These are phyloP conservation scores for Leptographium wingfieldii DNA, from an alignment of 2,329 filamentous ascomycete species.

Conservation along the genomic window DNA sequence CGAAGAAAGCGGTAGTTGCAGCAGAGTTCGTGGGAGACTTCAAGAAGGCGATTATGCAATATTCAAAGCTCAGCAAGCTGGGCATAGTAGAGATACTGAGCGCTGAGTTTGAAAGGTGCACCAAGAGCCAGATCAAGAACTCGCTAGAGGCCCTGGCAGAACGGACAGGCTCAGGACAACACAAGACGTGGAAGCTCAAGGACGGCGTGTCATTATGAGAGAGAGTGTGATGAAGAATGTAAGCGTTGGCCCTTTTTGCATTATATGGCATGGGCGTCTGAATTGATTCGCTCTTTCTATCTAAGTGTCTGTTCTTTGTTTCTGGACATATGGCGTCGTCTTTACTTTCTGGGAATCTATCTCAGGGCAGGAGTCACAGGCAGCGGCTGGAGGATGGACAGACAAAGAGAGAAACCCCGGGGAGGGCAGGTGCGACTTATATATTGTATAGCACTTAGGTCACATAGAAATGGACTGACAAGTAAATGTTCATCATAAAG, in stretches of 20 bases:
- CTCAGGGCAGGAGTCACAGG: not conserved
- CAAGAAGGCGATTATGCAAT: constrained; percentile 53
- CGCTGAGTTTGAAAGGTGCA: constrained; percentile 57
- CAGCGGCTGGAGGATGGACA: not conserved
- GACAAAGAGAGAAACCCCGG: not conserved
- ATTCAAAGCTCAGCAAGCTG: constrained; percentile 49
- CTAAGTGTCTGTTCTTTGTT: not conserved
- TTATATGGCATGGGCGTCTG: not conserved
- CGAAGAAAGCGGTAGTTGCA: constrained; percentile 33
- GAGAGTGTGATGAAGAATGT: not conserved
- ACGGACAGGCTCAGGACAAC: constrained; percentile 36
- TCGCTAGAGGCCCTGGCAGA: constrained; percentile 56
- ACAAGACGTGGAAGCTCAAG: constrained; percentile 52
- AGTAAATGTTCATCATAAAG: not conserved
- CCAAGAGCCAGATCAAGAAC: constrained; percentile 57
- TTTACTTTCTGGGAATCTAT: not conserved
- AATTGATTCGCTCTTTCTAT: not conserved
- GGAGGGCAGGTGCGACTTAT: not conserved
- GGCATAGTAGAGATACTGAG: constrained; percentile 66
- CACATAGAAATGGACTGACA: not conserved
- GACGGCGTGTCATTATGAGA: not conserved
- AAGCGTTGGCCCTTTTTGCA: not conserved
- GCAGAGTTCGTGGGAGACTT: constrained; percentile 51
- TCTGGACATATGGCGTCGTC: not conserved
- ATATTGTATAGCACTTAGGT: not conserved